phyloP scores from a whole-genome alignment of 176 grass and related monocot genomes.

The Coix lacrymajobi region DNA sequence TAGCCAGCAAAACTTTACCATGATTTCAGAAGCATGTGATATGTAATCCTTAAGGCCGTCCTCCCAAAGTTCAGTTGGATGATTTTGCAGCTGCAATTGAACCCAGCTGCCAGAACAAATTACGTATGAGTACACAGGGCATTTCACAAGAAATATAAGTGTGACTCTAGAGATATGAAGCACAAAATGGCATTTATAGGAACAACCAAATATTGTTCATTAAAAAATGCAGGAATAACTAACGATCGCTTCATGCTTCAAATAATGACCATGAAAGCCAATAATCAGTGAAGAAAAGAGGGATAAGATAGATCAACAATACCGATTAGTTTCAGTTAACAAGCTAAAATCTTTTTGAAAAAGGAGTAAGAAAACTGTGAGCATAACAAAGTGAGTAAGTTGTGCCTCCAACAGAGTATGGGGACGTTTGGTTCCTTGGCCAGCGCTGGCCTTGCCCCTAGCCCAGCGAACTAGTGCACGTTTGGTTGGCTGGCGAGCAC shows the following conservation, averaged over 20 bases:
- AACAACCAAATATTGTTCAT: background rate
- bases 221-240: background rate
- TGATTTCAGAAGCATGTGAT: conserved; percentile 74
- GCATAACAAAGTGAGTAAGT: background rate
- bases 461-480: no score
- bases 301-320: background rate
- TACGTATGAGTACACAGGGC: background rate
- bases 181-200: background rate
- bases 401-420: background rate
- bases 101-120: conserved; percentile 72
- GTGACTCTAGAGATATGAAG: background rate
- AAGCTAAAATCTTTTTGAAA: background rate
- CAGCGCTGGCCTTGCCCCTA: no score
- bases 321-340: background rate
- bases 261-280: background rate
- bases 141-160: background rate
- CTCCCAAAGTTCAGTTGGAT: conserved; percentile 89
- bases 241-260: background rate
- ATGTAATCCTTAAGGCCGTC: conserved; percentile 74
- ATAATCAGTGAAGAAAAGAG: background rate
- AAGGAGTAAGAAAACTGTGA: background rate
- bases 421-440: no score
- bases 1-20: conserved; percentile 38
- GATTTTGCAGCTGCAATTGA: conserved; percentile 70
- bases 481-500: no score